These are phyloP conservation scores for Rhizopogon sp. DNA, from an alignment of 768 basidiomycete genomes.

Conservation along the genomic window DNA sequence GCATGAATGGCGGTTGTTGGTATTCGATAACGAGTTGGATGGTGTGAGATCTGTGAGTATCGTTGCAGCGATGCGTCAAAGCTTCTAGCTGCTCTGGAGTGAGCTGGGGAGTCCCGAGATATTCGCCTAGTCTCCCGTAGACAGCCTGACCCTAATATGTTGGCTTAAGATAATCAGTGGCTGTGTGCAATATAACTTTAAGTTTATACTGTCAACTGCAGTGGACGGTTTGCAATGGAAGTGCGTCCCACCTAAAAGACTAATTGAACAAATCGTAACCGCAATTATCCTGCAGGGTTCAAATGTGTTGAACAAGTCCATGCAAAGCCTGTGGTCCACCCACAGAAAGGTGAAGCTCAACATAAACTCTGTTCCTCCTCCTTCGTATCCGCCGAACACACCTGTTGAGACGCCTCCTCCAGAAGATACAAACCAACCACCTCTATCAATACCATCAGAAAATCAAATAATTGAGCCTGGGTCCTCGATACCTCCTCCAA, in stretches of 20 bases:
- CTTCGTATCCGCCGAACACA: conserved; percentile 4
- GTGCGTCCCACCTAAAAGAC: not conserved
- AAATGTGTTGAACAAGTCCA: conserved; percentile 71
- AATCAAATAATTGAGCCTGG: not conserved
- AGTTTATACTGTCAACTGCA: no score
- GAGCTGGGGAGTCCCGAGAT: conserved; percentile 66
- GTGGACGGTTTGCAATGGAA: not conserved
- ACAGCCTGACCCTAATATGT: no score
- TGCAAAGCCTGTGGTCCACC: conserved; percentile 74
- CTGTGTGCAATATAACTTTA: no score
- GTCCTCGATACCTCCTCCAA: conserved; percentile 3
- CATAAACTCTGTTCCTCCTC: conserved; percentile 39
- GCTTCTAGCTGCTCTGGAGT: conserved; percentile 51
- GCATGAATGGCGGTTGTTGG: conserved; percentile 84
- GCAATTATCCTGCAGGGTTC: conserved; percentile 56
- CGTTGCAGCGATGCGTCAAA: conserved; percentile 61
- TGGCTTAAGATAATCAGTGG: no score
- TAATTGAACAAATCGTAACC: conserved; percentile 8
- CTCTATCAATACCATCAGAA: not conserved
- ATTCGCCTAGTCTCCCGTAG: no score
- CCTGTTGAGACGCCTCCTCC: not conserved
- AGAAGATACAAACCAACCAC: not conserved
- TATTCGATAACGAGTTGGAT: conserved; percentile 21
- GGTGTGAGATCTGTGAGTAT: conserved; percentile 75
- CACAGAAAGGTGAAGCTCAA: conserved; percentile 67